Evolutionary conservation across 2,329 filamentous ascomycete genomes (phyloP).

Genomic region (Leptoxyphium fumago): DNA sequence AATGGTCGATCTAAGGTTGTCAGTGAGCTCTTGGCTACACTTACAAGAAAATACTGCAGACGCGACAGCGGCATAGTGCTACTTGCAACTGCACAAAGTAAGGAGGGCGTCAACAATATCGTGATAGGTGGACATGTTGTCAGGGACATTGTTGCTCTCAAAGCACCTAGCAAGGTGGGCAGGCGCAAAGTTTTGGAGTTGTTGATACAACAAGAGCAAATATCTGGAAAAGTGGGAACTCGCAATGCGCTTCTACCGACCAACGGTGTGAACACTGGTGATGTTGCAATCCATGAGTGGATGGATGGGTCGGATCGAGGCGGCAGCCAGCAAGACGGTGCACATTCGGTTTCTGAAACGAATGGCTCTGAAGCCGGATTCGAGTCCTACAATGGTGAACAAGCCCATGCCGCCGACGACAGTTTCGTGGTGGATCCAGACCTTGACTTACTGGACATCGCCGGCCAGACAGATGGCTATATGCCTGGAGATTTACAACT

Average conservation of each 20-base stretch:
- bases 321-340: constrained; percentile 26
- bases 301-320: constrained; percentile 51
- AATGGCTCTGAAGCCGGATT: background rate
- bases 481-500: constrained; percentile 90
- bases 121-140: constrained; percentile 85
- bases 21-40: constrained; percentile 72
- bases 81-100: constrained; percentile 79
- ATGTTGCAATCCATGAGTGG: constrained; percentile 34
- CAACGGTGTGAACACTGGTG: constrained; percentile 3
- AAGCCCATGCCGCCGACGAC: constrained; percentile 25
- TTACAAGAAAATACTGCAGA: constrained; percentile 72
- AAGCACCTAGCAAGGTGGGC: constrained; percentile 84
- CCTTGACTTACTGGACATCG: constrained; percentile 82
- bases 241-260: constrained; percentile 7
- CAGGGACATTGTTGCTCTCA: constrained; percentile 75
- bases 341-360: constrained; percentile 5
- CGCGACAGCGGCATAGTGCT: constrained; percentile 69
- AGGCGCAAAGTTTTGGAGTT: constrained; percentile 71
- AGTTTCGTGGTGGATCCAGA: constrained; percentile 61
- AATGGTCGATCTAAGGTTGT: constrained; percentile 86
- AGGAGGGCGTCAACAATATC: constrained; percentile 81
- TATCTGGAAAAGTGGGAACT: background rate
- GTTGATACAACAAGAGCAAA: constrained; percentile 37
- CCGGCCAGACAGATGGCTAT: constrained; percentile 89
- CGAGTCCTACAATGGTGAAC: constrained; percentile 14